These are phyloP conservation scores for Calonectria pteridis DNA, from an alignment of 2,329 filamentous ascomycete genomes.

Conservation along the genomic window DNA sequence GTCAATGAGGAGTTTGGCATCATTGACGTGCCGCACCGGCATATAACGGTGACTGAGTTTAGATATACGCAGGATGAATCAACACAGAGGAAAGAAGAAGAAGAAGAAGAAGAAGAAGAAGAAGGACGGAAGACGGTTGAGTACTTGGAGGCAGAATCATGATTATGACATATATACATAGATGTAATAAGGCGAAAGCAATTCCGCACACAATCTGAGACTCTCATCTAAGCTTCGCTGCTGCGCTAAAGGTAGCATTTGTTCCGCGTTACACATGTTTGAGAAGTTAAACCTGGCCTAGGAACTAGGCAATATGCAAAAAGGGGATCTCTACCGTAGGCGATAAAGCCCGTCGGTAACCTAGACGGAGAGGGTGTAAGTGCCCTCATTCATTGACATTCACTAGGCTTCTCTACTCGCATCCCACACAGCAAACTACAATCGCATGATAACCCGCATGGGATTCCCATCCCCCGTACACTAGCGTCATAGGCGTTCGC, in stretches of 20 bases:
- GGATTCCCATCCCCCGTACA: not conserved
- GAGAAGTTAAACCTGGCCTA: not conserved
- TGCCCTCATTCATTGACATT: not conserved
- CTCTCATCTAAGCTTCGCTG: not conserved
- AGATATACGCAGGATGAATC: not conserved
- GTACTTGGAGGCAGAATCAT: not conserved
- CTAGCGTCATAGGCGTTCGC: not conserved
- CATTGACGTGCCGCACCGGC: slow-evolving; percentile 5
- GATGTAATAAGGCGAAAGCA: not conserved
- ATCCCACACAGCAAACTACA: not conserved
- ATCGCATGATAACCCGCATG: not conserved
- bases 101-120: not conserved
- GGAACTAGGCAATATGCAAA: not conserved
- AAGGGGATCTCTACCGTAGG: not conserved
- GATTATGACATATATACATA: not conserved
- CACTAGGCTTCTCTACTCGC: not conserved
- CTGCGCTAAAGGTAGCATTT: not conserved
- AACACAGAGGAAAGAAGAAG: too few relatives aligned
- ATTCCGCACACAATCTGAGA: not conserved
- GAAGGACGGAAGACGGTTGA: too few relatives aligned
- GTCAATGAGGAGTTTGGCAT: slow-evolving; percentile 19
- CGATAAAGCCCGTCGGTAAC: not conserved
- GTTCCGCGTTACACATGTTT: not conserved
- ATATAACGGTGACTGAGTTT: slow-evolving; percentile 22
- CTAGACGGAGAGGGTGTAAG: not conserved